phyloP scores from a whole-genome alignment of 2,329 filamentous ascomycete species.

The Pseudocercospora pini-densiflorae region DNA sequence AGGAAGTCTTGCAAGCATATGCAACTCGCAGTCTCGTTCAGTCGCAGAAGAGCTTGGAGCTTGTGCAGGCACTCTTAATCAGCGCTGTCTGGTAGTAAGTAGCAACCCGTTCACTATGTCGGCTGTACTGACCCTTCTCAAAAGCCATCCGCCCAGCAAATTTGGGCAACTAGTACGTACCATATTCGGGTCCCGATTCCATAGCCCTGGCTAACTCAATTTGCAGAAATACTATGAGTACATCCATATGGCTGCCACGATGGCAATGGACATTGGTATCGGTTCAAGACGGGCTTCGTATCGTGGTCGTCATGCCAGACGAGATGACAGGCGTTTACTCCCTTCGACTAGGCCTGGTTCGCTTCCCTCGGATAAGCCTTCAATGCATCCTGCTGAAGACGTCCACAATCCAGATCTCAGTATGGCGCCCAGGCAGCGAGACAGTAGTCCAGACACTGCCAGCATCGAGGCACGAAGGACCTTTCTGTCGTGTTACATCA shows the following conservation, averaged over 20 bases:
- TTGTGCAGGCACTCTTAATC: slow-evolving; percentile 56
- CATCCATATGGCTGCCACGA: slow-evolving; percentile 57
- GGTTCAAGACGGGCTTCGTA: slow-evolving; percentile 25
- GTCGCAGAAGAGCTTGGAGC: slow-evolving; percentile 57
- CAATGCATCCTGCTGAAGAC: slow-evolving; percentile 34
- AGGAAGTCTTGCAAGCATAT: slow-evolving; percentile 55
- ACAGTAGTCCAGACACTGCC: slow-evolving; percentile 53
- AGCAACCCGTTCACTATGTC: background rate
- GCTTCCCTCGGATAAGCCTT: slow-evolving; percentile 11
- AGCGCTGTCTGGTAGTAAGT: slow-evolving; percentile 53
- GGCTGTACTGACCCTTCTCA: background rate
- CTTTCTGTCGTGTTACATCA: slow-evolving; percentile 64
- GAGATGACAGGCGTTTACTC: background rate
- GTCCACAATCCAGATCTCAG: slow-evolving; percentile 34
- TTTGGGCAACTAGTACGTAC: slow-evolving; percentile 37
- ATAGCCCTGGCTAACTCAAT: background rate
- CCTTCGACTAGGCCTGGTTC: background rate
- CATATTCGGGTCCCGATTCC: background rate
- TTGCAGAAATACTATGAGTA: slow-evolving; percentile 51
- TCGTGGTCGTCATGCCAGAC: slow-evolving; percentile 1
- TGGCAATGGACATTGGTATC: slow-evolving; percentile 53
- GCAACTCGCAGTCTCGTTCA: slow-evolving; percentile 54
- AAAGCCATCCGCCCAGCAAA: slow-evolving; percentile 49
- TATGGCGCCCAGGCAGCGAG: slow-evolving; percentile 28
- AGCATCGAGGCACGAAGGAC: slow-evolving; percentile 61